Evolutionary conservation across 257 asterid genomes (phyloP).

Genomic region (Coffea eugenioides): DNA sequence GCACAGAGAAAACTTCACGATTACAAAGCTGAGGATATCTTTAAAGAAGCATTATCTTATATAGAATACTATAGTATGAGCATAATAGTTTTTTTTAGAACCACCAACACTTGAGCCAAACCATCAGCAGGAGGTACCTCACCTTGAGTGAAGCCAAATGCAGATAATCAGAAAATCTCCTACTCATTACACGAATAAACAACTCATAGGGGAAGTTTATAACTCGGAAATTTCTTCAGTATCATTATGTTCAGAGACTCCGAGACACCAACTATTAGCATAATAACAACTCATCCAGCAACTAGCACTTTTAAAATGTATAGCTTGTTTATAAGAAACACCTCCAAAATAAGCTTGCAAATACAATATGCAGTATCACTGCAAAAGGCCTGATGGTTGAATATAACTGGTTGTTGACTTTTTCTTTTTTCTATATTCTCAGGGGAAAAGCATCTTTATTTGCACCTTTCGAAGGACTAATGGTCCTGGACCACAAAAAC

Average conservation of each 20-base stretch:
- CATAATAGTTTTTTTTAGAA: not conserved
- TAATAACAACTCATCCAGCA: not conserved
- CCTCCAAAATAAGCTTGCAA: not conserved
- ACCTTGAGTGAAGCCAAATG: not conserved
- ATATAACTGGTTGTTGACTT: not conserved
- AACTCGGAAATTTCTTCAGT: not conserved
- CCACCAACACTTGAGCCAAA: not conserved
- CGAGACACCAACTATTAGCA: not conserved
- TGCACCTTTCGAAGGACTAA: too few species aligned
- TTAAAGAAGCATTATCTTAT: not conserved
- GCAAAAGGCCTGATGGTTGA: not conserved
- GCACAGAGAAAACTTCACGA: constrained; percentile 20
- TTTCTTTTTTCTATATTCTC: too few species aligned
- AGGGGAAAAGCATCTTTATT: too few species aligned
- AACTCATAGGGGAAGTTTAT: not conserved
- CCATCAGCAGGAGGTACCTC: not conserved
- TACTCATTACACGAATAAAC: not conserved
- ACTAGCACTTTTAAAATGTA: not conserved
- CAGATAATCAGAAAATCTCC: not conserved
- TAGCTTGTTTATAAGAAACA: not conserved
- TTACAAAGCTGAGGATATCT: not conserved
- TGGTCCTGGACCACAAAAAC: too few species aligned
- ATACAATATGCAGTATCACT: not conserved
- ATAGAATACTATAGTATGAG: not conserved
- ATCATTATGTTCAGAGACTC: not conserved